Percentiles rank a stretch among this genome's conserved stretches.
Evolutionary conservation across 768 basidiomycete species (phyloP).

Genomic region (Kwoniella europaea): DNA sequence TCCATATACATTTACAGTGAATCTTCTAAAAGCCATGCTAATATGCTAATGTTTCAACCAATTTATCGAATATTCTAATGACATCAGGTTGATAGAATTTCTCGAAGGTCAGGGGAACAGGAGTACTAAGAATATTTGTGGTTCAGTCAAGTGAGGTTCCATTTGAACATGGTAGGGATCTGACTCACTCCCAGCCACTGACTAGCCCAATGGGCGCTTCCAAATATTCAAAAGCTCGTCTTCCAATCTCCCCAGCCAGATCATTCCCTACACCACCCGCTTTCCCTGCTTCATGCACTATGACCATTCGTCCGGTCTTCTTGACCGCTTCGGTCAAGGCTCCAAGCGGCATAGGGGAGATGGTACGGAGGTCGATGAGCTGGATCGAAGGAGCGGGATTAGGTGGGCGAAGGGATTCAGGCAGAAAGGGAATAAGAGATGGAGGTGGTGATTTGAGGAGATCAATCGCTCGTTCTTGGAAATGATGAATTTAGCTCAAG

Average conservation of each 20-base stretch:
- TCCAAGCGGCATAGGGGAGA: constrained; percentile 86
- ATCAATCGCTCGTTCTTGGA: constrained; percentile 65
- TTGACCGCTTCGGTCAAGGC: constrained; percentile 80
- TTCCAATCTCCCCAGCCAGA: constrained; percentile 88
- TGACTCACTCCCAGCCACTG: constrained; percentile 90
- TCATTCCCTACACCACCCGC: constrained; percentile 88
- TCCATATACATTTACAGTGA: not conserved
- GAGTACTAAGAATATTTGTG: constrained; percentile 64
- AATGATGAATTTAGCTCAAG: too few species aligned
- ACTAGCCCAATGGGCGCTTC: constrained; percentile 86
- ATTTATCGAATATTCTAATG: constrained; percentile 77
- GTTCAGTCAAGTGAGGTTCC: constrained; percentile 11
- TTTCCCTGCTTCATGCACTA: constrained; percentile 90
- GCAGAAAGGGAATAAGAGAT: constrained; percentile 69
- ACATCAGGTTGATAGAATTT: constrained; percentile 91
- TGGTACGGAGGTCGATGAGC: constrained; percentile 85
- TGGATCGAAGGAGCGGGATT: constrained; percentile 66
- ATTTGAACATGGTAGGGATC: too few species aligned
- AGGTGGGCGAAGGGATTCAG: constrained; percentile 68
- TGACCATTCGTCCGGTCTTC: constrained; percentile 79
- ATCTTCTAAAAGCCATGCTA: constrained; percentile 9
- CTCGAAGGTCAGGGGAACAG: constrained; percentile 81
- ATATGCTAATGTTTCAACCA: constrained; percentile 78
- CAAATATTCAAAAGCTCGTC: constrained; percentile 82
- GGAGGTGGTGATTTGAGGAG: constrained; percentile 72